phyloP scores from a whole-genome alignment of 331 rosid genomes.

The Cydonia oblonga region DNA sequence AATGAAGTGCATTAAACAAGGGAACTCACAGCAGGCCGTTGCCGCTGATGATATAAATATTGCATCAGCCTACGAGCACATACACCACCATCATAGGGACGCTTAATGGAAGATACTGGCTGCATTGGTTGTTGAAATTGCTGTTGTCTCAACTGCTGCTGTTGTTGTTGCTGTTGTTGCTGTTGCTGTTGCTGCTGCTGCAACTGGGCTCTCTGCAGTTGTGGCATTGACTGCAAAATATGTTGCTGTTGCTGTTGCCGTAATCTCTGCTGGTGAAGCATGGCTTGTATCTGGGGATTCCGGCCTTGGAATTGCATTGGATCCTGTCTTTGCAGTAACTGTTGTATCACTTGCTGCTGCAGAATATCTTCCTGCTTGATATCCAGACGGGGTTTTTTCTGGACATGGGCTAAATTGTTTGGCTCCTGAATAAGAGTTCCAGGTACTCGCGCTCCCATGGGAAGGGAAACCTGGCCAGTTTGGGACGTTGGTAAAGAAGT shows the following conservation, averaged over 20 bases:
- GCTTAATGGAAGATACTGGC: slow-evolving; percentile 49
- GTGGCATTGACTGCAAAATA: slow-evolving; percentile 80
- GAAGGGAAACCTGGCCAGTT: slow-evolving; percentile 39
- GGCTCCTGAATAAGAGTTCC: slow-evolving; percentile 70
- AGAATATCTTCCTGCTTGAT: slow-evolving; percentile 72
- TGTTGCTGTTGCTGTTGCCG: slow-evolving; percentile 41
- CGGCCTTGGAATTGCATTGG: slow-evolving; percentile 66
- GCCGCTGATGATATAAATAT: slow-evolving; percentile 89
- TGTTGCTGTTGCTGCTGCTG: slow-evolving; percentile 63
- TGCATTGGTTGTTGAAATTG: slow-evolving; percentile 71
- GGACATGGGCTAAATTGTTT: slow-evolving; percentile 46
- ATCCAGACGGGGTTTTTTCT: slow-evolving; percentile 79
- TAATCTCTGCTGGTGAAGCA: slow-evolving; percentile 73
- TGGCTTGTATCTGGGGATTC: slow-evolving; percentile 62
- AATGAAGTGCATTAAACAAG: slow-evolving; percentile 1
- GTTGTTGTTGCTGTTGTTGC: slow-evolving; percentile 15
- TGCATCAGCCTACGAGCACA: slow-evolving; percentile 98
- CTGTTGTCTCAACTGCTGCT: slow-evolving; percentile 63
- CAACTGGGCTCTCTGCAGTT: slow-evolving; percentile 61
- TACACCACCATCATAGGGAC: slow-evolving; percentile 65
- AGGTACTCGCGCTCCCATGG: slow-evolving; percentile 49
- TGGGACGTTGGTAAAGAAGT: slow-evolving; percentile 49
- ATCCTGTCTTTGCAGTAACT: slow-evolving; percentile 80
- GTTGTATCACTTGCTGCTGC: slow-evolving; percentile 73
- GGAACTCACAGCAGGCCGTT: slow-evolving; percentile 66